Percentiles rank a stretch among this genome's conserved stretches.
Evolutionary conservation across 306 rosid species (phyloP).

Genomic region (Argentina anserina): DNA sequence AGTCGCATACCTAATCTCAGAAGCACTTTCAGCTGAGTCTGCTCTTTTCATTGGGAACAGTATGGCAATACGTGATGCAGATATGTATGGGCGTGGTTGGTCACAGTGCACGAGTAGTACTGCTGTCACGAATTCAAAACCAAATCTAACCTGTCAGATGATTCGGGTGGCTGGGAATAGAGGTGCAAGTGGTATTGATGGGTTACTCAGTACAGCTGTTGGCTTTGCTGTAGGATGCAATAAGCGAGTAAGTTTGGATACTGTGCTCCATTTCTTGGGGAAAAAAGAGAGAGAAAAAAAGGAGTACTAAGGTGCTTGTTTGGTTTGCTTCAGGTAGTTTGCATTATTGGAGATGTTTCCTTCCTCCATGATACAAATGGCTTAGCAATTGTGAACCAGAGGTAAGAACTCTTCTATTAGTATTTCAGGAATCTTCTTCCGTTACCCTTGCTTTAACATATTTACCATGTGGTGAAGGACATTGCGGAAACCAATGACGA

Average conservation of each 20-base stretch:
- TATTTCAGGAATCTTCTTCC: constrained; percentile 16
- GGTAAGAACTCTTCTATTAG: constrained; percentile 44
- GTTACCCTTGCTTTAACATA: constrained; percentile 16
- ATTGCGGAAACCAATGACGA: constrained; percentile 79
- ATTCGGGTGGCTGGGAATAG: constrained; percentile 76
- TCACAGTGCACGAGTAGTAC: constrained; percentile 36
- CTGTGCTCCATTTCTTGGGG: constrained; percentile 14
- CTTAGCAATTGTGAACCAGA: constrained; percentile 69
- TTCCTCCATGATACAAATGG: constrained; percentile 92
- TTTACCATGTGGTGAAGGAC: constrained; percentile 44
- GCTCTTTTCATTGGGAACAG: constrained; percentile 94
- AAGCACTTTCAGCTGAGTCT: constrained; percentile 62
- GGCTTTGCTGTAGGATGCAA: constrained; percentile 92
- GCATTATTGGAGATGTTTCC: constrained; percentile 90
- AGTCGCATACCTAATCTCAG: constrained; percentile 63
- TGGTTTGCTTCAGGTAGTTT: constrained; percentile 50
- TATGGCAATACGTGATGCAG: constrained; percentile 90
- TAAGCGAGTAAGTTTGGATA: constrained; percentile 48
- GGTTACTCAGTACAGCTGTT: constrained; percentile 87
- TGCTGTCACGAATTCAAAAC: constrained; percentile 42
- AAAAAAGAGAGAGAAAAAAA: neutral
- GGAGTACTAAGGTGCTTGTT: neutral
- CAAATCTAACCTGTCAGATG: constrained; percentile 53
- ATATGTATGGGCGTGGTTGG: constrained; percentile 76
- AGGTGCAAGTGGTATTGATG: constrained; percentile 99